Conservation (phyloP, 257 asterid genomes). For the Schizonepeta tenuifolia region DNA sequence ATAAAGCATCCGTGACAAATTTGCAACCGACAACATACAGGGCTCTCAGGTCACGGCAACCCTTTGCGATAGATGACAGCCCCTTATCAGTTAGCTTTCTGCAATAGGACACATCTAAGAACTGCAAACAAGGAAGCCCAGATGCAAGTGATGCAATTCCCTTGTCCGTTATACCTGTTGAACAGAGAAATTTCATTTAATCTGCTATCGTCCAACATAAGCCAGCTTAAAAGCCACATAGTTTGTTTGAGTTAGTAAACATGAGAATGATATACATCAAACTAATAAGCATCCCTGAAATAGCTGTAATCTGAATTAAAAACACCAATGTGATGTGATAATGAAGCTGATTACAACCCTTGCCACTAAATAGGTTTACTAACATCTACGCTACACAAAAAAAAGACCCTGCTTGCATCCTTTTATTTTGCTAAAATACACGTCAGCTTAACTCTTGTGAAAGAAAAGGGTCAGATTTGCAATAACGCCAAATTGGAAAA, state of each 20-base stretch:
- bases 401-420: background rate
- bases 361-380: background rate
- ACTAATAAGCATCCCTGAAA: conserved; percentile 15
- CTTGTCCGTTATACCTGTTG: conserved; percentile 78
- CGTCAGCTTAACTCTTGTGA: background rate
- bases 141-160: conserved; percentile 74
- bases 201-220: conserved; percentile 18
- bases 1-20: conserved; percentile 67
- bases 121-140: conserved; percentile 65
- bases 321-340: background rate
- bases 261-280: background rate
- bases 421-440: conserved; percentile 1
- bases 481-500: background rate
- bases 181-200: conserved; percentile 24
- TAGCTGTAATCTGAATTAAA: conserved; percentile 10
- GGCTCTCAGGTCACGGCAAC: conserved; percentile 66
- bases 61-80: conserved; percentile 67
- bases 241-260: conserved; percentile 14
- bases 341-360: background rate
- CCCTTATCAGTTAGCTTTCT: conserved; percentile 89
- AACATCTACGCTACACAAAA: background rate
- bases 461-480: background rate
- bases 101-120: conserved; percentile 85
- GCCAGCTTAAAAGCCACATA: conserved; percentile 12
- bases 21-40: conserved; percentile 78